These are phyloP conservation scores for Pleurotus tuber-regium DNA, from an alignment of 768 basidiomycete species.

Conservation along the genomic window DNA sequence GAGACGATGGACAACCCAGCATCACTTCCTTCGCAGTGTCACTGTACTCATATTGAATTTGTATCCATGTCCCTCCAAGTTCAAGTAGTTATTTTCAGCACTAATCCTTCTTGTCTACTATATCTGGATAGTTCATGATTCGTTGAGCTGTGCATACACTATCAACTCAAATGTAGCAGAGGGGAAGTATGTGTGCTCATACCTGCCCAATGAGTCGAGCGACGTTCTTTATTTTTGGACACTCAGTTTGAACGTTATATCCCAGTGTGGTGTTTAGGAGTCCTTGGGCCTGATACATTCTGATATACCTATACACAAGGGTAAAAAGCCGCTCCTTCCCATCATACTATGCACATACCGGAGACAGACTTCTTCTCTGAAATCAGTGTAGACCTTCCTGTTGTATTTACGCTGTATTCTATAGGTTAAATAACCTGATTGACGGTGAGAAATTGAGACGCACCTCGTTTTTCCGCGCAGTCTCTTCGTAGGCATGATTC, in stretches of 20 bases:
- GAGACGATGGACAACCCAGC: neutral
- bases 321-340: neutral
- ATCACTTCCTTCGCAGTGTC: neutral
- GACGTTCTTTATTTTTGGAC: slow-evolving; percentile 59
- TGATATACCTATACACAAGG: slow-evolving; percentile 51
- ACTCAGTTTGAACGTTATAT: slow-evolving; percentile 57
- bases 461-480: slow-evolving; percentile 69
- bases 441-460: slow-evolving; percentile 3
- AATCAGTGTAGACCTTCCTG: slow-evolving; percentile 73
- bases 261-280: slow-evolving; percentile 48
- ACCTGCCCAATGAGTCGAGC: slow-evolving; percentile 40
- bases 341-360: slow-evolving; percentile 34
- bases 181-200: slow-evolving; percentile 9
- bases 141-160: neutral
- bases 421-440: neutral
- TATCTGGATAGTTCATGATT: neutral
- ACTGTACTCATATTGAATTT: no score
- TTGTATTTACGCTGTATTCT: slow-evolving; percentile 63
- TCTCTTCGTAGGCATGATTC: slow-evolving; percentile 79
- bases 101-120: no score
- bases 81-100: no score
- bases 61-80: no score
- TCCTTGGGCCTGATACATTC: slow-evolving; percentile 50
- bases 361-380: slow-evolving; percentile 73
- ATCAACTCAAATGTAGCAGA: no score